phyloP scores from a whole-genome alignment of 2,329 filamentous ascomycete species.

The Aspergillus texensis region DNA sequence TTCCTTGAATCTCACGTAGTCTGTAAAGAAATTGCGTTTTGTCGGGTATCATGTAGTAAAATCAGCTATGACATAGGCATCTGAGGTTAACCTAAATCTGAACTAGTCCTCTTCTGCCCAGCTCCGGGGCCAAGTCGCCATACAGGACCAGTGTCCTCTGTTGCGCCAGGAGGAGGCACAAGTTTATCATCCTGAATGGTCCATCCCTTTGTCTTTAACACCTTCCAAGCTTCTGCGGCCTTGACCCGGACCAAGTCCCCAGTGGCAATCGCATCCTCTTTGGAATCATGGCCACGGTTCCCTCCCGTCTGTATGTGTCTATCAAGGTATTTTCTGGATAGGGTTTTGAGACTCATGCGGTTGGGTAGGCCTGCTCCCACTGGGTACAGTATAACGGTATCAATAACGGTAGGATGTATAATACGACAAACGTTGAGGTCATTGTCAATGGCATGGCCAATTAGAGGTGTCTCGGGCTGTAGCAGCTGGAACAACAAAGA shows the following conservation, averaged over 20 bases:
- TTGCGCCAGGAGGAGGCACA: constrained; percentile 32
- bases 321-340: constrained; percentile 71
- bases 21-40: not conserved
- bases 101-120: constrained; percentile 30
- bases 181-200: constrained; percentile 53
- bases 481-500: constrained; percentile 76
- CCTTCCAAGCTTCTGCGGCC: constrained; percentile 70
- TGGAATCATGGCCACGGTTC: constrained; percentile 78
- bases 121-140: constrained; percentile 24
- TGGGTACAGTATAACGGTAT: constrained; percentile 83
- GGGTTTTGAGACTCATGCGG: constrained; percentile 73
- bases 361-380: constrained; percentile 76
- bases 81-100: not conserved
- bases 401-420: constrained; percentile 81
- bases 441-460: constrained; percentile 94
- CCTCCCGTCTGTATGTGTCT: constrained; percentile 76
- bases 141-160: constrained; percentile 11
- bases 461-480: constrained; percentile 75
- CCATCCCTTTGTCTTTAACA: constrained; percentile 70
- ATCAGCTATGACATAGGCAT: not conserved
- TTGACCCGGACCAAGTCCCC: constrained; percentile 80
- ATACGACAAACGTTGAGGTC: constrained; percentile 85
- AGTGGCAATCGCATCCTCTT: constrained; percentile 86
- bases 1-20: not conserved
- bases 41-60: constrained; percentile 20